Evolutionary conservation across 2,329 filamentous ascomycete genomes (phyloP), one percentile per base, ranked within the genome.

Genomic region (Colletotrichum tropicale): DNA sequence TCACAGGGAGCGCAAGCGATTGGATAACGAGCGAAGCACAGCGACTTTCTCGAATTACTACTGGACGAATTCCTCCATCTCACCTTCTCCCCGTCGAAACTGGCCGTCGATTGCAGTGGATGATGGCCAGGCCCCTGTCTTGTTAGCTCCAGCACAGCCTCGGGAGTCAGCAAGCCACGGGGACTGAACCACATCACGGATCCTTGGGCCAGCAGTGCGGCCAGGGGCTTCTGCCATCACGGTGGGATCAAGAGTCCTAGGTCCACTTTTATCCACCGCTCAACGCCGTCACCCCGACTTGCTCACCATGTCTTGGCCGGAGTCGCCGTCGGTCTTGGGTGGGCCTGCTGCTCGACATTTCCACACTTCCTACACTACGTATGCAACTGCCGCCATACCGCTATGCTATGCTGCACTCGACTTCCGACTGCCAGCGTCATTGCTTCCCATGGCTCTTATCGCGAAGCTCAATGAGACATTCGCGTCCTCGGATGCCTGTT

Each of bases 251-350:
- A 67, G 58, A 75, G 68, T 48, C 15, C 56, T 64, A 32, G 32
- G 9, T 28, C 73, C 73, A 66, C 64, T 64, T 72, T 73, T 48
- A 64, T 68, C 73, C 70, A 75, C 73, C 69, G 69, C 64, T 75
- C 70, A 73, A 75, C 64, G 70, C 64, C 73, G 73, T 73, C 43
- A 52, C 70, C 73, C 73, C 73, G 62, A 64, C 70, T 68, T 36
- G 60, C 43, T 72, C 43, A 72, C 70, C 55, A 66, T 64, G 69
- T 66, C 68, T 72, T 71, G 61, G 68, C 72, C 72, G 73, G 73
- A 75, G 73, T 73, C 73, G 73, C 73, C 73, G 73, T 73, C 73
- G 73, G 73, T 73, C 64, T 68, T 69, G 73, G 55, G 73, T 75
- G 70, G 70, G 34, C 55, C 70, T 56, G 13, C 56, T 68, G 62